A percentile compares a stretch with the other conserved stretches of the same genome.
phyloP scores from a whole-genome alignment of 768 basidiomycete genomes.

The Pulveroboletus frians region DNA sequence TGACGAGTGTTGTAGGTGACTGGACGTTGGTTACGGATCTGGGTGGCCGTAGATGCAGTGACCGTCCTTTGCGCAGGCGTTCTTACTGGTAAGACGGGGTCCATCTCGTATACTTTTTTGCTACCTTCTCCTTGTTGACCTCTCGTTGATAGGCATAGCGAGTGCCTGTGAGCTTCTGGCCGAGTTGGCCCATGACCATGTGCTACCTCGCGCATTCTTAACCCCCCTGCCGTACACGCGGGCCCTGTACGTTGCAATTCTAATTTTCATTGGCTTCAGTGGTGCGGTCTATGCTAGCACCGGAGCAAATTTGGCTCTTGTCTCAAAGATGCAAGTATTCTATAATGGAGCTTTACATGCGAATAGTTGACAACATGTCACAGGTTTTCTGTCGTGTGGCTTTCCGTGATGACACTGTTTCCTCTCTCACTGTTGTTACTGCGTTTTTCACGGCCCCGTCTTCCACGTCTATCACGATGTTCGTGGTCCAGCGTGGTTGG shows the following conservation, averaged over 20 bases:
- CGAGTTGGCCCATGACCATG: constrained; percentile 53
- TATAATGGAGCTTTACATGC: not conserved
- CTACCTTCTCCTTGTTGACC: not conserved
- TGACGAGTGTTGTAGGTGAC: constrained; percentile 37
- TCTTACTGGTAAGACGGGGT: constrained; percentile 46
- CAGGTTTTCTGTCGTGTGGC: constrained; percentile 66
- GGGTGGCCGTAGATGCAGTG: constrained; percentile 62
- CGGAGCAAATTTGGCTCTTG: constrained; percentile 44
- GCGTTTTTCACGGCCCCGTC: constrained; percentile 59
- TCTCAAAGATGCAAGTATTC: constrained; percentile 52
- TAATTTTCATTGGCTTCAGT: constrained; percentile 47
- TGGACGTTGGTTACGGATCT: constrained; percentile 56
- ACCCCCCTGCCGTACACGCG: constrained; percentile 43
- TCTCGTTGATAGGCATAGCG: constrained; percentile 40
- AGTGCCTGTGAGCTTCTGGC: constrained; percentile 56
- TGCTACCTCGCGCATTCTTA: constrained; percentile 53
- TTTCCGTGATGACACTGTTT: constrained; percentile 60
- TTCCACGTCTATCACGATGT: constrained; percentile 41
- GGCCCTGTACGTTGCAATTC: constrained; percentile 48
- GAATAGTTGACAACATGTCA: not conserved
- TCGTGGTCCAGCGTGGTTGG: constrained; percentile 38
- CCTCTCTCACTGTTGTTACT: constrained; percentile 55
- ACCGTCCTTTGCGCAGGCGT: constrained; percentile 72
- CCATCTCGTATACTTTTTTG: not conserved
- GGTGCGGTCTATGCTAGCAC: constrained; percentile 54